Base-by-base conservation (phyloP, 352 stramenopile species). In the Phytophthora tubulina region DNA sequence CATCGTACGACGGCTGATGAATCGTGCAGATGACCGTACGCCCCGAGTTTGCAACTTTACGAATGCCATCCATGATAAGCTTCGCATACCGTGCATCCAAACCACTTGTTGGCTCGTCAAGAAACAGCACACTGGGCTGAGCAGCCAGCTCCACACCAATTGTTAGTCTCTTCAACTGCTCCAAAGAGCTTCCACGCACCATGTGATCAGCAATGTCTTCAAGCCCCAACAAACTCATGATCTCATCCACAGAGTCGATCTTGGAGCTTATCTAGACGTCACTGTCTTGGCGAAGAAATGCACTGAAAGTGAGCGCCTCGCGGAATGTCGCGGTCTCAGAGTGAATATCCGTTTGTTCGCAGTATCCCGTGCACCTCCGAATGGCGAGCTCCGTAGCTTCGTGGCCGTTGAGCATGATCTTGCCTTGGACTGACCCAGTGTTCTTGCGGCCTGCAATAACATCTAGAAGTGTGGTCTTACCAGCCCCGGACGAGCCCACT, bases 391-490 rank as follows among this genome's bases (percentile, higher is more conserved):
- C 44, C n/a, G 49, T 78, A 11, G 64, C 75, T 6, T 75, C 51
- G 58, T 90, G 83, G 44, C 94, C 92, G 73, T 97, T 97, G 9
- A 98, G 54, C 21, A 78, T 62, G 59, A 98, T 85, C 8, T 91
- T 63, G 30, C 93, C 92, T 52, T 65, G 73, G 50, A 97, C 77
- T 9, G 38, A 76, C 21, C 94, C 92, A 30, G 60, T 67, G 32
- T 77, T 92, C 76, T 98, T 98, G 52, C 94, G 80, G 13, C 95
- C 73, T 1, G 93, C 89, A 42, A 98, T 90, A 3, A 98, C 92
- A 76, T 98, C 93, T 65, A 97, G 88, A 6, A 98, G 76, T 8
- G 69, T 76, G 7, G 69, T 76, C 48, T 75, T 75, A 6, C 67
- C 67, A 13, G 67, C 82, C 61, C 86, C 84, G 4, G 72, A 78